Percentiles rank a stretch among this genome's conserved stretches.
Evolutionary conservation across 345 rosid species (phyloP).

Genomic region (Linum tenue): DNA sequence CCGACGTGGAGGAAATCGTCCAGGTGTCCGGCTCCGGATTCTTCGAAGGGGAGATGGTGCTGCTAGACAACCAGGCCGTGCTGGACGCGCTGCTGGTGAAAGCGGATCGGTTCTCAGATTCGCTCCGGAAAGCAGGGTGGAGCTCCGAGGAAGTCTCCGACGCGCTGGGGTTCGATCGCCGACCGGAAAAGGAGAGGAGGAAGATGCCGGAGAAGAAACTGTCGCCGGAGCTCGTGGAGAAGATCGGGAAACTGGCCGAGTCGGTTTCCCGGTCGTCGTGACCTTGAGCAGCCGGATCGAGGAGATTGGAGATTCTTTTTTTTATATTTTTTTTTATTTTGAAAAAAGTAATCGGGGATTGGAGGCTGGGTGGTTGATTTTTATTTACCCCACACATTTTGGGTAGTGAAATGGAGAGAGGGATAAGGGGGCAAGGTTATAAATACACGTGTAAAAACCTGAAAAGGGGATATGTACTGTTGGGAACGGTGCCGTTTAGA

Average conservation of each 20-base stretch:
- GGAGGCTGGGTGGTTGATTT: no score
- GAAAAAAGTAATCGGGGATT: no score
- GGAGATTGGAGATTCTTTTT: constrained; percentile 1
- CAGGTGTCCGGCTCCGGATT: constrained; percentile 82
- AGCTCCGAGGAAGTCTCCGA: constrained; percentile 95
- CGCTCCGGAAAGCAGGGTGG: constrained; percentile 91
- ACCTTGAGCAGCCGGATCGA: constrained; percentile 20
- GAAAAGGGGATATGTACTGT: no score
- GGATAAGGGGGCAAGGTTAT: not conserved
- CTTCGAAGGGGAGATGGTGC: constrained; percentile 66
- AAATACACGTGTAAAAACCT: not conserved
- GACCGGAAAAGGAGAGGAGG: constrained; percentile 53
- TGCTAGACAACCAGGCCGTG: constrained; percentile 69
- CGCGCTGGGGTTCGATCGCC: constrained; percentile 71
- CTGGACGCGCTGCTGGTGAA: constrained; percentile 71
- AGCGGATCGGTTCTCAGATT: constrained; percentile 82
- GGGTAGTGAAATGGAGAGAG: constrained; percentile 19
- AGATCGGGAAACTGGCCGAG: constrained; percentile 70
- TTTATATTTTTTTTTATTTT: no score
- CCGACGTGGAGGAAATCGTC: constrained; percentile 64
- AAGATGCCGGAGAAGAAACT: constrained; percentile 54
- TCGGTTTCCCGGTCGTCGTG: constrained; percentile 79
- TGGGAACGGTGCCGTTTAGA: no score
- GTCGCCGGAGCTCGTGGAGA: constrained; percentile 62
- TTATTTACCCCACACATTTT: not conserved